These are phyloP conservation scores for Boletus insuetus DNA, from an alignment of 768 basidiomycete species.

Conservation along the genomic window DNA sequence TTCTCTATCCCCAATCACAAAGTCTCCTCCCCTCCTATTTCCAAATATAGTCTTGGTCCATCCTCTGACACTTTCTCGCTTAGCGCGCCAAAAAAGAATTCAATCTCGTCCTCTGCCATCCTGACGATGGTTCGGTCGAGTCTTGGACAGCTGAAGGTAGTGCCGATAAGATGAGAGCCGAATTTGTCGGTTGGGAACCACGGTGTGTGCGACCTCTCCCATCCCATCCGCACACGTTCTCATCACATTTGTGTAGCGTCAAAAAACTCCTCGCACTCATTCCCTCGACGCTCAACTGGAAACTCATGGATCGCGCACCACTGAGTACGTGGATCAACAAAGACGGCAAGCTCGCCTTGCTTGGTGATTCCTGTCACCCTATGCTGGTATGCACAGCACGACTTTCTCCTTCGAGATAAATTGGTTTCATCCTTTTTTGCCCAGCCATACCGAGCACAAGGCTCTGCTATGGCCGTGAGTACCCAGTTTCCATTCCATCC, in stretches of 20 bases:
- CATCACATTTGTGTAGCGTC: slow-evolving; percentile 29
- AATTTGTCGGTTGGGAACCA: slow-evolving; percentile 49
- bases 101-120: slow-evolving; percentile 45
- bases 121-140: slow-evolving; percentile 39
- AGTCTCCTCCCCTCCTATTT: too few relatives aligned
- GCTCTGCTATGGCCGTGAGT: slow-evolving; percentile 52
- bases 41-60: too few relatives aligned
- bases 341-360: slow-evolving; percentile 40
- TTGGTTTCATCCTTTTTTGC: neutral
- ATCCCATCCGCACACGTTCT: neutral
- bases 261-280: slow-evolving; percentile 46
- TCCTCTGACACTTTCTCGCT: neutral
- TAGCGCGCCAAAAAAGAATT: slow-evolving; percentile 39
- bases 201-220: slow-evolving; percentile 30
- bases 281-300: slow-evolving; percentile 45
- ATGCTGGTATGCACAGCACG: slow-evolving; percentile 39
- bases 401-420: neutral
- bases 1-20: neutral
- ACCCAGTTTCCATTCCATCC: neutral
- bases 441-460: slow-evolving; percentile 53
- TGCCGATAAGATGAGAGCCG: slow-evolving; percentile 44
- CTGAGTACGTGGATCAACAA: slow-evolving; percentile 49
- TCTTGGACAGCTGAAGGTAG: slow-evolving; percentile 45
- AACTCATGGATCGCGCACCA: slow-evolving; percentile 47
- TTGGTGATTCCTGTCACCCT: slow-evolving; percentile 58